Base-by-base conservation (phyloP, 2,329 filamentous ascomycete species). In the Nemania abortiva region DNA sequence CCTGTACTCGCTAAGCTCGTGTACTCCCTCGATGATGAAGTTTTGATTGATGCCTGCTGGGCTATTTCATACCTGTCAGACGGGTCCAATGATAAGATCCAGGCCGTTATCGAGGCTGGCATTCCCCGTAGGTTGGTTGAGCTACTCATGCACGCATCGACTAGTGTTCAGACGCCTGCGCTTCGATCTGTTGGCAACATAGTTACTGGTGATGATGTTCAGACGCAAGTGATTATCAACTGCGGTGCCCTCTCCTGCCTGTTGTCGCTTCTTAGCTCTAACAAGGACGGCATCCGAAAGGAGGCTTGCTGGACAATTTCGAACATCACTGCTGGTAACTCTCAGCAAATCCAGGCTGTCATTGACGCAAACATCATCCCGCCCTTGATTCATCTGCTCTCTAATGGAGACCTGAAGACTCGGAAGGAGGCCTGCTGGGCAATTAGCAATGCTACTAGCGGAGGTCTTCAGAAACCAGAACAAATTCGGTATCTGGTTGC, bases 241-340 rank as follows among this genome's bases (percentile, higher is more conserved):
- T 97, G 95, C 77, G 95, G 96, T 70, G 91, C 96, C 74, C 88
- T 99, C 55, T 91, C 95, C 50, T 97, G 95, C 73, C 89, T 99
- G n/a, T 86, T 98, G 60, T 96, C 95, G 42, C 90, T 99, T 20
- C 86, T 99, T 72, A 95, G 95, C 87, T 98, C 95, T 42, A 96
- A 93, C 79, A 99, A 99, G 88, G 96, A 99, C 78, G 96, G 96
- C 29, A 99, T 99, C 74, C 94, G 96, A 74, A 99, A 99, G 87
- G 96, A 99, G 83, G 96, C 96, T 31, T 99, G 96, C 90, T 99
- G 96, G 96, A 99, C 96, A 59, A 99, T 99, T 77, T 98, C 95
- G 80, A 99, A 99, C 87, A 93, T 99, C 78, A 99, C 96, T 37
- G 96, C 96, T 69, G 96, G 96, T 71, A 99, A 99, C 87, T 97